These are phyloP conservation scores for Carallia pectinifolia DNA, from an alignment of 345 rosid species.

Conservation along the genomic window DNA sequence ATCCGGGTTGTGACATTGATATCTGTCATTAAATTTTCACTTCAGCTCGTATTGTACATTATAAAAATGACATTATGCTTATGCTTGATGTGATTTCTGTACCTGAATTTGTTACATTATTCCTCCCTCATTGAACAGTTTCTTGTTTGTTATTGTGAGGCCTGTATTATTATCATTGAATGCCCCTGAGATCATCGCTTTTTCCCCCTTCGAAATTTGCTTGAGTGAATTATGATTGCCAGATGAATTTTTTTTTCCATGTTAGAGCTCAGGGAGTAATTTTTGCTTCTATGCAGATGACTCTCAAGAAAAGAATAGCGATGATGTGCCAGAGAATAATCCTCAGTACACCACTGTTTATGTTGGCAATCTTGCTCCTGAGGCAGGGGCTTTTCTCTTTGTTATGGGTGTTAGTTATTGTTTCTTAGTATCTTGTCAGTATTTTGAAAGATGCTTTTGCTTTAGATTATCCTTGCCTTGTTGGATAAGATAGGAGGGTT, in stretches of 20 bases:
- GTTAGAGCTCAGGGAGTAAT: background rate
- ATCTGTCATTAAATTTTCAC: too few relatives aligned
- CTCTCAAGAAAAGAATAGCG: constrained; percentile 60
- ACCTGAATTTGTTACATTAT: background rate
- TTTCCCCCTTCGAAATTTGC: background rate
- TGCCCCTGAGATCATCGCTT: background rate
- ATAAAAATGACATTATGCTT: background rate
- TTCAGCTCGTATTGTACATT: background rate
- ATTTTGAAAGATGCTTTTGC: too few relatives aligned
- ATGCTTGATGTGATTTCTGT: background rate
- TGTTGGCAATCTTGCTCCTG: constrained; percentile 84
- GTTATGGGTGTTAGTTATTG: too few relatives aligned
- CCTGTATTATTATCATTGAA: background rate
- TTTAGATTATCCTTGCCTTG: too few relatives aligned
- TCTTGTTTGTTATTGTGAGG: background rate
- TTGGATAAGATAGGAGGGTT: too few relatives aligned
- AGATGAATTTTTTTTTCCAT: background rate
- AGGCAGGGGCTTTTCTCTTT: constrained; percentile 36
- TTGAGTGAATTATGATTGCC: background rate
- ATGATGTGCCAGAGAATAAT: constrained; percentile 78
- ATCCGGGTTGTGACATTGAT: too few relatives aligned
- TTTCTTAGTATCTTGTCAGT: too few relatives aligned
- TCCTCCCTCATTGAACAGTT: constrained; percentile 6
- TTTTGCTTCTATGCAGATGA: constrained; percentile 47
- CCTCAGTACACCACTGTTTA: constrained; percentile 83